A percentile compares a stretch with the other conserved stretches of the same genome.
These are phyloP conservation scores for Debaryomyces sp. DNA, from an alignment of 1,139 yeast genomes.

Conservation along the genomic window DNA sequence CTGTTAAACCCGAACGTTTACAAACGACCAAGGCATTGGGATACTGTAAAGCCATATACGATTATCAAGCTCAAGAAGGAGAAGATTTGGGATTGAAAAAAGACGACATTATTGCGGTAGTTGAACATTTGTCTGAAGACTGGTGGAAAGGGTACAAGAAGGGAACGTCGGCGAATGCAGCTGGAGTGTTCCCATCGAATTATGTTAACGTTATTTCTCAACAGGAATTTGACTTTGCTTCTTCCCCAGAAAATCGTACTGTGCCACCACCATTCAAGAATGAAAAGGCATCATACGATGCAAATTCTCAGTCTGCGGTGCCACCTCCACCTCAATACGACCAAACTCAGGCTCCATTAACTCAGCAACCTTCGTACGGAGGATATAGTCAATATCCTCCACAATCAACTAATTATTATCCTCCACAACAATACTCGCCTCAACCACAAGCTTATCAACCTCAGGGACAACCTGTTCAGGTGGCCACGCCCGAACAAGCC, in stretches of 20 bases:
- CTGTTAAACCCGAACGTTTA: constrained; percentile 16
- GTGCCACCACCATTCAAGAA: constrained; percentile 3
- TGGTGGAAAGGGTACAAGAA: constrained; percentile 84
- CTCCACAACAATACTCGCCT: constrained; percentile 33
- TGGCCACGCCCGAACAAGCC: constrained; percentile 24
- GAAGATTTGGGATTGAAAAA: constrained; percentile 67
- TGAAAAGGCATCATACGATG: constrained; percentile 24
- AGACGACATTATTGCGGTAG: constrained; percentile 70
- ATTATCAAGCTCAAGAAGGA: constrained; percentile 62
- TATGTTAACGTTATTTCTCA: constrained; percentile 62
- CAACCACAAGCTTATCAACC: constrained; percentile 22
- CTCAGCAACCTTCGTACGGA: constrained; percentile 38
- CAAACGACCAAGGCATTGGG: constrained; percentile 35
- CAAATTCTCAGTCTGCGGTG: constrained; percentile 11
- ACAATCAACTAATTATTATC: constrained; percentile 46
- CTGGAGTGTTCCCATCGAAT: constrained; percentile 90
- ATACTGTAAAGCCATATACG: constrained; percentile 68
- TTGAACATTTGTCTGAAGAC: constrained; percentile 77
- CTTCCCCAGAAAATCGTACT: constrained; percentile 3
- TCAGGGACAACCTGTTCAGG: constrained; percentile 16
- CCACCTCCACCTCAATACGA: constrained; percentile 20
- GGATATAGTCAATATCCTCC: constrained; percentile 57
- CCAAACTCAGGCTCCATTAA: constrained; percentile 21
- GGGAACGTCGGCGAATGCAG: constrained; percentile 43
- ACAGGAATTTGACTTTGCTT: constrained; percentile 30